These are phyloP conservation scores for Xylaria sp. DNA, from an alignment of 2,329 filamentous ascomycete species.

Conservation along the genomic window DNA sequence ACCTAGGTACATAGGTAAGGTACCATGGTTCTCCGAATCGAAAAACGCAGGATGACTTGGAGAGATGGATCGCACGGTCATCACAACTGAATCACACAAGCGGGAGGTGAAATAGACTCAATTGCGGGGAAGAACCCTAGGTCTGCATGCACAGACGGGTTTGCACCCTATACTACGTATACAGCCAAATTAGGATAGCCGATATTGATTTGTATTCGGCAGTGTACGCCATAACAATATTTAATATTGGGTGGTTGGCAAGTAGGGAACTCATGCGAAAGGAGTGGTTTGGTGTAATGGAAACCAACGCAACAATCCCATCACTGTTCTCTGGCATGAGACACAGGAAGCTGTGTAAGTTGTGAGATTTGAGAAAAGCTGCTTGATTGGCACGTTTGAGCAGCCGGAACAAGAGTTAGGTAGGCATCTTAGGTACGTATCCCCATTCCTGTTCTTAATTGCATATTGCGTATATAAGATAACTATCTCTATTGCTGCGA, in stretches of 20 bases:
- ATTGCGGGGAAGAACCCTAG: neutral
- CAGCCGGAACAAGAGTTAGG: conserved; percentile 10
- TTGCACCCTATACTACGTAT: neutral
- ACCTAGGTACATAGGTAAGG: no score
- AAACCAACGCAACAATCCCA: conserved; percentile 10
- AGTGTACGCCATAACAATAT: neutral
- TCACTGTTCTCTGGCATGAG: conserved; percentile 10
- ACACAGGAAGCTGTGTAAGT: conserved; percentile 16
- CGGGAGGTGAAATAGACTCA: conserved; percentile 6
- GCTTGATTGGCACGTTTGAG: conserved; percentile 39
- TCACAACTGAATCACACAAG: neutral
- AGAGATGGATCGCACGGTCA: neutral
- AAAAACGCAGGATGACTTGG: neutral
- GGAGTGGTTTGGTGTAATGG: neutral
- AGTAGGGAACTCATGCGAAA: neutral
- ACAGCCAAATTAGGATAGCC: neutral
- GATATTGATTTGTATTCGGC: neutral
- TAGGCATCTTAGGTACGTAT: neutral
- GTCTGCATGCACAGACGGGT: neutral
- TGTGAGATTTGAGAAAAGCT: conserved; percentile 16
- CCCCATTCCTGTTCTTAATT: conserved; percentile 10
- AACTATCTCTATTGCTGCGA: neutral
- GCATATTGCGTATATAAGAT: neutral
- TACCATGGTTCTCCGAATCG: neutral
- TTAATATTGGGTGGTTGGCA: conserved; percentile 7